Evolutionary conservation across 2,329 filamentous ascomycete genomes (phyloP), one percentile per base, ranked within the genome.

Genomic region (Curvularia verruculosa): DNA sequence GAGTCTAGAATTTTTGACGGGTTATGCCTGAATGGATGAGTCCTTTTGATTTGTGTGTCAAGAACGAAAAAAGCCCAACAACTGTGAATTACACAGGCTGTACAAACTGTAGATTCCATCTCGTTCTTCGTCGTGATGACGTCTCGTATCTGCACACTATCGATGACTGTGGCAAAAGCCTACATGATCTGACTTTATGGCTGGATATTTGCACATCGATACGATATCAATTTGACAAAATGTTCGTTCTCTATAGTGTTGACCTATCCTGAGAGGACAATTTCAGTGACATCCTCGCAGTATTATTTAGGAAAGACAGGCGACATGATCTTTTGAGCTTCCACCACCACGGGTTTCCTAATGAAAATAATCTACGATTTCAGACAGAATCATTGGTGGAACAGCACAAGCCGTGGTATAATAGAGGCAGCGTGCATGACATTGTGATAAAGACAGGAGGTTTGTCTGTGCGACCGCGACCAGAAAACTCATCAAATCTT

Each of bases 401-500:
- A 34, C 5, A 4, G 7, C 15, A 36, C 34, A n/a, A 9, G 7
- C 13, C 15, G 13, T 36, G 15, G 15, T 6, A 18, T 5, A 7
- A 36, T 12, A 36, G 15, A 8, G 15, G 15, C 6, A 8, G 34
- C 18, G 13, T 36, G 15, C 34, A 18, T 36, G 15, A 18, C 6
- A 40, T 12, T 4, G 21, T n/a, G 10, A 40, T 23, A 23, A 21
- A 12, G 37, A 23, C 13, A 21, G 8, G 37, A 40, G 37, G 15
- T 12, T 21, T 21, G 37, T 7, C 37, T 40, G 19, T 39, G 19
- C 18, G 37, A 40, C n/a, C 19, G 37, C 18, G 2, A 39, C 37
- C 18, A 23, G 18, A 13, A 40, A 13, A 21, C 9, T 24, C 3
- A n/a, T 47, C 51, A 55, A 28, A 49, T 15, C 49, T 55, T 45